Evolutionary conservation across 129 eudicot species (phyloP).

Genomic region (Tagetes erecta): DNA sequence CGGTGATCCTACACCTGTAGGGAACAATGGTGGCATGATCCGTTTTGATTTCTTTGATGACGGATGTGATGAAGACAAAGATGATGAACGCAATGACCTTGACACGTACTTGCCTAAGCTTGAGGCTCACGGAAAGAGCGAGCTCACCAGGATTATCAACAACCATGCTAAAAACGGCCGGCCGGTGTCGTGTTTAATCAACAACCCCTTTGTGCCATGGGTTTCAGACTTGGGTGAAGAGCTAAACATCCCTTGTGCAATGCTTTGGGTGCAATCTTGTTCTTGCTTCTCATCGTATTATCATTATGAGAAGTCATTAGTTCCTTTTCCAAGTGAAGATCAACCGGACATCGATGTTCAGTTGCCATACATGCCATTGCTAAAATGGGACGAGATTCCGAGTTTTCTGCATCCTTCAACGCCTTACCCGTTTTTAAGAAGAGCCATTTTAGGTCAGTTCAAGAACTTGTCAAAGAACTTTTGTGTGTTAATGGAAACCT

Average conservation of each 20-base stretch:
- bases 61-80: slow-evolving; percentile 36
- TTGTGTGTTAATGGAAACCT: slow-evolving; percentile 70
- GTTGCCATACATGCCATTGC: slow-evolving; percentile 62
- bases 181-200: slow-evolving; percentile 64
- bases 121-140: slow-evolving; percentile 43
- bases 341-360: slow-evolving; percentile 55
- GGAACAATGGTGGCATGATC: slow-evolving; percentile 51
- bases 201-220: slow-evolving; percentile 75
- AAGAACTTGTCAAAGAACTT: slow-evolving; percentile 56
- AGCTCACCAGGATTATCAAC: slow-evolving; percentile 32
- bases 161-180: slow-evolving; percentile 40
- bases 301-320: slow-evolving; percentile 39
- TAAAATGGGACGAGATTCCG: slow-evolving; percentile 73
- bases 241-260: slow-evolving; percentile 56
- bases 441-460: slow-evolving; percentile 52
- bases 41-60: slow-evolving; percentile 75
- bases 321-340: slow-evolving; percentile 53
- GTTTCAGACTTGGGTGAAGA: slow-evolving; percentile 58
- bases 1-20: slow-evolving; percentile 46
- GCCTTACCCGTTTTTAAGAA: slow-evolving; percentile 42
- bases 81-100: slow-evolving; percentile 32
- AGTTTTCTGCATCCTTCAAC: slow-evolving; percentile 59
- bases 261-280: slow-evolving; percentile 85
- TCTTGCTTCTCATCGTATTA: slow-evolving; percentile 70
- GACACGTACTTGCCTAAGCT: slow-evolving; percentile 40